A percentile compares a stretch with the other conserved stretches of the same genome.
These are phyloP conservation scores for Saccharomyces hybrid DNA, from an alignment of 1,139 yeast species.

Conservation along the genomic window DNA sequence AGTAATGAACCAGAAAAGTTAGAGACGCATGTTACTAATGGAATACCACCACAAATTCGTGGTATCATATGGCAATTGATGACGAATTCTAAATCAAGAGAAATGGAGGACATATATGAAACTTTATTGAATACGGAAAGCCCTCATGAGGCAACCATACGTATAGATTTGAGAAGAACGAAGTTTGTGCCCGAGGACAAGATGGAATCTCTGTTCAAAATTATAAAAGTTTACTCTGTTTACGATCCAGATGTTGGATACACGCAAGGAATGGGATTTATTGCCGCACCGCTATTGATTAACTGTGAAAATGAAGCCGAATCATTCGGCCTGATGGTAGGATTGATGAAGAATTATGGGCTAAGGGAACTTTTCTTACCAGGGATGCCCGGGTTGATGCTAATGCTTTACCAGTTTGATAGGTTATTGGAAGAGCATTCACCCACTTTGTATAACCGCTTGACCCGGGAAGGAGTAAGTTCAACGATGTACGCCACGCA, in stretches of 20 bases:
- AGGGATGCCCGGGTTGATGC: slow-evolving; percentile 89
- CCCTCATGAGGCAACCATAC: slow-evolving; percentile 68
- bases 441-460: slow-evolving; percentile 43
- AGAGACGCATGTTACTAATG: slow-evolving; percentile 54
- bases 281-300: slow-evolving; percentile 75
- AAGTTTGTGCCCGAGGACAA: slow-evolving; percentile 61
- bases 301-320: slow-evolving; percentile 71
- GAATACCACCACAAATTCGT: slow-evolving; percentile 78
- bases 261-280: slow-evolving; percentile 95
- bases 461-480: slow-evolving; percentile 74
- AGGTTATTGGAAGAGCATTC: slow-evolving; percentile 51
- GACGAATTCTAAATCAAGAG: slow-evolving; percentile 67
- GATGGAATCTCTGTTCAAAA: slow-evolving; percentile 55
- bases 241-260: slow-evolving; percentile 93
- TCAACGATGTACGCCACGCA: slow-evolving; percentile 94
- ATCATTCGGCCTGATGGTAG: slow-evolving; percentile 72
- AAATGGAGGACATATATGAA: slow-evolving; percentile 60
- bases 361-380: slow-evolving; percentile 71
- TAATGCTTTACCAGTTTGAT: slow-evolving; percentile 82
- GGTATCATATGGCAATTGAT: slow-evolving; percentile 91
- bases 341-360: slow-evolving; percentile 76
- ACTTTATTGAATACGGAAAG: slow-evolving; percentile 47
- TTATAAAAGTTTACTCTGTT: slow-evolving; percentile 75
- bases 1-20: slow-evolving; percentile 51
- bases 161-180: slow-evolving; percentile 76